These are phyloP conservation scores for Neurospora sp. DNA, from an alignment of 495 filamentous ascomycete genomes.

Conservation along the genomic window DNA sequence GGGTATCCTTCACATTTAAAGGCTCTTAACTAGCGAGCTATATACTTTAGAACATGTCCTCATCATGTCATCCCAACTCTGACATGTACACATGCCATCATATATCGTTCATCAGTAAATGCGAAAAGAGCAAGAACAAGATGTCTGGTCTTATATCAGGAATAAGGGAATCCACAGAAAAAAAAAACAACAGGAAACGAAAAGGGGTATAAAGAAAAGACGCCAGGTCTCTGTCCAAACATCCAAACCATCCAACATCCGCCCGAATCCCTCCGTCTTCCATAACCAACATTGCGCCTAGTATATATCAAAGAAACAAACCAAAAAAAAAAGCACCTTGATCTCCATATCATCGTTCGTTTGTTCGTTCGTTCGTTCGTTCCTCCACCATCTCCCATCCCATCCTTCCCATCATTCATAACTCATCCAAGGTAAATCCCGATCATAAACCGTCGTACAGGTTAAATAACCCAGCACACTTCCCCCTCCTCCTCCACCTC, in stretches of 20 bases:
- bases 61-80: not conserved
- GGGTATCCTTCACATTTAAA: no score
- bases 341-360: no score
- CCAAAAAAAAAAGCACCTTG: no score
- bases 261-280: not conserved
- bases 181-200: not conserved
- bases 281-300: not conserved
- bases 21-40: not conserved
- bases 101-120: not conserved
- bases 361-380: no score
- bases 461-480: conserved; percentile 58
- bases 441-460: conserved; percentile 65
- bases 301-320: not conserved
- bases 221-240: conserved; percentile 2
- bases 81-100: not conserved
- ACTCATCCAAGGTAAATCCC: conserved; percentile 65
- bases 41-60: not conserved
- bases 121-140: not conserved
- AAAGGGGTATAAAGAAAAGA: not conserved
- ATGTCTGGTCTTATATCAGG: no score
- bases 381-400: no score
- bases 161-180: no score
- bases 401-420: conserved; percentile 15
- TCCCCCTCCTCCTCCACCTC: conserved; percentile 2
- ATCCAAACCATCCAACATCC: not conserved